These are phyloP conservation scores for Nigrospora oryzae DNA, from an alignment of 2,329 filamentous ascomycete species.

Conservation along the genomic window DNA sequence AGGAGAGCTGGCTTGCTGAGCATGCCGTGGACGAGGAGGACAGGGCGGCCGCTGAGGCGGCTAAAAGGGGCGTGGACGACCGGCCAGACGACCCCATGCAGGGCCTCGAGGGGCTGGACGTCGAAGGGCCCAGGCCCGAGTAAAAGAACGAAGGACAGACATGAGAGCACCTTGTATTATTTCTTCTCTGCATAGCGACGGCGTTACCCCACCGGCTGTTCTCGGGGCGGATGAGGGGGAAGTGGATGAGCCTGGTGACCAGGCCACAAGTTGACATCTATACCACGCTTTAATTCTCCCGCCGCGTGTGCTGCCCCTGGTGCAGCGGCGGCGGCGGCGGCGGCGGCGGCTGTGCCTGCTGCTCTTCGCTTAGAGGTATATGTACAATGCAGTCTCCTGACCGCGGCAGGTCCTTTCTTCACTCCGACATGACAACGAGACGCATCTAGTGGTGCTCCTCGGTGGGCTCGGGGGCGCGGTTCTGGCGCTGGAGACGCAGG, in stretches of 20 bases:
- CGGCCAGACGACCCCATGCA: slow-evolving; percentile 83
- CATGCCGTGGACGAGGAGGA: slow-evolving; percentile 81
- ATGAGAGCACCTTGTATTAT: slow-evolving; percentile 1
- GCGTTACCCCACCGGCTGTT: slow-evolving; percentile 15
- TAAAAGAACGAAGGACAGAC: slow-evolving; percentile 28
- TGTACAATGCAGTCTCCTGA: background rate
- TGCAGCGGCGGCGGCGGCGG: too few species aligned
- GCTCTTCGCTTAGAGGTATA: background rate
- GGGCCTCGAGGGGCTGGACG: slow-evolving; percentile 83
- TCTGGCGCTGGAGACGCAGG: slow-evolving; percentile 75
- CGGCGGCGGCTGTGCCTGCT: background rate
- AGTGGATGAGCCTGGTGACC: background rate
- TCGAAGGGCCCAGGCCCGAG: slow-evolving; percentile 80
- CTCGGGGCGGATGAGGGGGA: slow-evolving; percentile 8
- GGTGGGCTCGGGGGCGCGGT: slow-evolving; percentile 34
- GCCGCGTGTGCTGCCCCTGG: too few species aligned
- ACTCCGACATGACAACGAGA: too few species aligned
- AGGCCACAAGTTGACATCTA: background rate
- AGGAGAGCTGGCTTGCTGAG: slow-evolving; percentile 92
- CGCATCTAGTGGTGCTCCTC: slow-evolving; percentile 23
- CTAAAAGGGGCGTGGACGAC: slow-evolving; percentile 39
- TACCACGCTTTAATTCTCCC: background rate
- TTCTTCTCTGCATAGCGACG: slow-evolving; percentile 18
- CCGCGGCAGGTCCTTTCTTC: too few species aligned
- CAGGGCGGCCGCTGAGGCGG: slow-evolving; percentile 47